These are phyloP conservation scores for Rhinocladiella mackenziei DNA, from an alignment of 2,329 filamentous ascomycete genomes.

Conservation along the genomic window DNA sequence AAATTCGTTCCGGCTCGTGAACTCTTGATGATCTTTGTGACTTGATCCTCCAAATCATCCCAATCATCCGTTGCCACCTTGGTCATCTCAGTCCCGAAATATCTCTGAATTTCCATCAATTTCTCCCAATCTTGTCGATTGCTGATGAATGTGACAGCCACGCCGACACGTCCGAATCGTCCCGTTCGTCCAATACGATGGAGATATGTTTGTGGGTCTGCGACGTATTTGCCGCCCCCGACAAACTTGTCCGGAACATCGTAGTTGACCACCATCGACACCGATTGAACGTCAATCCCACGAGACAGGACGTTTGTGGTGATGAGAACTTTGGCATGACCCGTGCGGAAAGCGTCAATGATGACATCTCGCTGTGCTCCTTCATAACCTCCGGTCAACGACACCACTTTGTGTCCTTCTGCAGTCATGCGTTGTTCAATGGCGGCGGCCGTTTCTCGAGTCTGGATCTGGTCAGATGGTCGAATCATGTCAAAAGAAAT, in stretches of 20 bases:
- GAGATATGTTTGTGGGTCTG: constrained; percentile 92
- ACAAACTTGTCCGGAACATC: constrained; percentile 50
- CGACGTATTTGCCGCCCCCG: constrained; percentile 39
- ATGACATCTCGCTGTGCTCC: constrained; percentile 76
- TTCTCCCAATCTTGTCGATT: constrained; percentile 77
- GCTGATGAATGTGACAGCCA: constrained; percentile 91
- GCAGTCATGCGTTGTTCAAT: constrained; percentile 81
- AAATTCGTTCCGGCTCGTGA: constrained; percentile 42
- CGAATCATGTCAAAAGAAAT: not conserved
- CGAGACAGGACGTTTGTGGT: constrained; percentile 95
- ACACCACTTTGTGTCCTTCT: constrained; percentile 88
- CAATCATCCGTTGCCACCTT: constrained; percentile 81
- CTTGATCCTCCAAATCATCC: constrained; percentile 79
- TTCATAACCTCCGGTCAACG: constrained; percentile 83
- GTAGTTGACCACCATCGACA: constrained; percentile 99
- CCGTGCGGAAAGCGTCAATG: constrained; percentile 79
- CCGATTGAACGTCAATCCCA: constrained; percentile 86
- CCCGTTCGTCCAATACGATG: constrained; percentile 97
- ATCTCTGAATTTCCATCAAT: constrained; percentile 71
- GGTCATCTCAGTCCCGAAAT: constrained; percentile 76
- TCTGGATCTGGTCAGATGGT: constrained; percentile 48
- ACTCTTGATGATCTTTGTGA: constrained; percentile 74
- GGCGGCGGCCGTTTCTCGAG: constrained; percentile 75
- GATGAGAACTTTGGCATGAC: constrained; percentile 90
- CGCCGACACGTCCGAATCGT: constrained; percentile 92